These are phyloP conservation scores for Pichia sp. DNA, from an alignment of 1,139 yeast species.

Conservation along the genomic window DNA sequence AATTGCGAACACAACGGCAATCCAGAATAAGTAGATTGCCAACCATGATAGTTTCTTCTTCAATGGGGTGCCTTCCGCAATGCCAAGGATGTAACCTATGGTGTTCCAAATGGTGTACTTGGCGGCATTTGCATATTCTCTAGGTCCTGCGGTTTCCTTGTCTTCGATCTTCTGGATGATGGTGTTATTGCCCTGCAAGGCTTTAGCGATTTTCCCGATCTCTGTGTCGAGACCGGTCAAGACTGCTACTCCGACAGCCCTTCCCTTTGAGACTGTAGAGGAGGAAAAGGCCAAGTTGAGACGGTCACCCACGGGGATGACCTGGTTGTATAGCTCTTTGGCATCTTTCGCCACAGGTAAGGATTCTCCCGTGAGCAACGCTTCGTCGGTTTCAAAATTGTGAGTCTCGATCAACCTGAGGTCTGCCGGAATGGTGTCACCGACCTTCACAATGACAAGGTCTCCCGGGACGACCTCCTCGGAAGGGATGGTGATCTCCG, in stretches of 20 bases:
- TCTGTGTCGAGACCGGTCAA: conserved; percentile 69
- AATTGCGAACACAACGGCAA: conserved; percentile 73
- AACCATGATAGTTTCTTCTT: conserved; percentile 64
- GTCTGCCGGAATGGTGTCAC: conserved; percentile 52
- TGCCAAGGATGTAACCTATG: conserved; percentile 67
- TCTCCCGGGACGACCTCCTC: conserved; percentile 79
- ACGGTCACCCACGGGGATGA: conserved; percentile 70
- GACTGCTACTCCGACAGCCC: conserved; percentile 66
- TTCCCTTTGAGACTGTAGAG: conserved; percentile 69
- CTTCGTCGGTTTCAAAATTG: conserved; percentile 42
- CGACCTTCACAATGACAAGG: conserved; percentile 58
- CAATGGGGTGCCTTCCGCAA: conserved; percentile 72
- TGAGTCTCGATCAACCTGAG: not conserved
- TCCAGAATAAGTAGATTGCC: conserved; percentile 61
- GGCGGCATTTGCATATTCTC: conserved; percentile 49
- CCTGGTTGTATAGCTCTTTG: conserved; percentile 37
- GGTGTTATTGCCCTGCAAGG: conserved; percentile 43
- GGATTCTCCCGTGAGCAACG: conserved; percentile 76
- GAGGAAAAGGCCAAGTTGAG: conserved; percentile 71
- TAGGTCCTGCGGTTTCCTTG: conserved; percentile 34
- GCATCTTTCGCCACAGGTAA: conserved; percentile 64
- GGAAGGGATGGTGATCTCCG: conserved; percentile 55
- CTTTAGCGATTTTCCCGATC: conserved; percentile 71
- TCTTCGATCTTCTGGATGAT: conserved; percentile 34
- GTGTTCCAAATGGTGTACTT: conserved; percentile 46